Percentiles rank a stretch among this genome's conserved stretches.
Conservation (phyloP, 192 early-diverging fungal genomes). For the Backusella morwellensis region DNA sequence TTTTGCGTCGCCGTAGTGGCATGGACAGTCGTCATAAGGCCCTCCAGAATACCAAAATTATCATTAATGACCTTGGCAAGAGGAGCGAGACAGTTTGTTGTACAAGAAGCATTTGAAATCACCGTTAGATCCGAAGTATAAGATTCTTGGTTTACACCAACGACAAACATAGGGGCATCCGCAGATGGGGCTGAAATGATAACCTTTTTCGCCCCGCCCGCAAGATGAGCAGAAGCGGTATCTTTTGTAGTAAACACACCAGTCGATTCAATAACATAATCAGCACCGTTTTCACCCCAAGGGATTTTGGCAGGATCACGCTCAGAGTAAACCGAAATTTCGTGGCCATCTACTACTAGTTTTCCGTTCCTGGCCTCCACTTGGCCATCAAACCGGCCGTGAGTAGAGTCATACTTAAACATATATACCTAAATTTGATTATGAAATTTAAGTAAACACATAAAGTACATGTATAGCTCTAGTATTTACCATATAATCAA, state of each 20-base stretch:
- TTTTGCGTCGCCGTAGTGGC: slow-evolving; percentile 99
- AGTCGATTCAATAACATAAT: slow-evolving; percentile 98
- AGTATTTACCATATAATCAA: slow-evolving; percentile 81
- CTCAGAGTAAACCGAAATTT: slow-evolving; percentile 73
- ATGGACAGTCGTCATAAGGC: slow-evolving; percentile 98
- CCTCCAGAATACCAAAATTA: slow-evolving; percentile 94
- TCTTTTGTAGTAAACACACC: slow-evolving; percentile 96
- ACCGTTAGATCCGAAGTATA: slow-evolving; percentile 86
- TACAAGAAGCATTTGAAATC: slow-evolving; percentile 99
- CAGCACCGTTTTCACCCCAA: slow-evolving; percentile 79
- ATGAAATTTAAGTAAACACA: neutral
- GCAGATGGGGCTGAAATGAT: slow-evolving; percentile 96
- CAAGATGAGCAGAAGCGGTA: slow-evolving; percentile 81
- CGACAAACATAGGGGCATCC: slow-evolving; percentile 98
- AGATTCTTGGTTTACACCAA: slow-evolving; percentile 93
- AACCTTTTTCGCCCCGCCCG: slow-evolving; percentile 97
- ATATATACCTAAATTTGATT: slow-evolving; percentile 65
- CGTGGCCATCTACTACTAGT: slow-evolving; percentile 84
- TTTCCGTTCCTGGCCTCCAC: slow-evolving; percentile 80
- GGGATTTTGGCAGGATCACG: slow-evolving; percentile 85
- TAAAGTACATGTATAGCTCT: neutral
- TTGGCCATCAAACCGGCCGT: slow-evolving; percentile 91
- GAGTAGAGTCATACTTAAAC: slow-evolving; percentile 99
- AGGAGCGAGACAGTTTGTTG: slow-evolving; percentile 99
- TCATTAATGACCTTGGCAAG: slow-evolving; percentile 96